Evolutionary conservation across 2,329 filamentous ascomycete species (phyloP).

Genomic region (Calonectria ilicicola): DNA sequence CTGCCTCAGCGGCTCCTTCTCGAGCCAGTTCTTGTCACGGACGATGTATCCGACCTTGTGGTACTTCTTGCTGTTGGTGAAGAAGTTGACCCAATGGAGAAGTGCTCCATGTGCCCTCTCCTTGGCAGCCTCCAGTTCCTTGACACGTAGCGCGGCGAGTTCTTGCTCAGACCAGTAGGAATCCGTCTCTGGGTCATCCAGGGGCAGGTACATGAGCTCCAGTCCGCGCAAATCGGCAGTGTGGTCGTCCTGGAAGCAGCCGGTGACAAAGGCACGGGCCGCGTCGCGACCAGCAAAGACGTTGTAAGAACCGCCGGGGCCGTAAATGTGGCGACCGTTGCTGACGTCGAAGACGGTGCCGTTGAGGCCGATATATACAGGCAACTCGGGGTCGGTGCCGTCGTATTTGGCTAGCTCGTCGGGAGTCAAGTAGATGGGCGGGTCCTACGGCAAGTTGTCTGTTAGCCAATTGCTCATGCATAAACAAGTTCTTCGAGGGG

Average conservation of each 20-base stretch:
- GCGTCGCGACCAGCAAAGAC: conserved; percentile 91
- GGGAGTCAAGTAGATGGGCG: conserved; percentile 79
- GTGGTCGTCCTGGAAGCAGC: conserved; percentile 89
- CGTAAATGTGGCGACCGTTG: conserved; percentile 77
- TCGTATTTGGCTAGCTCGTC: conserved; percentile 80
- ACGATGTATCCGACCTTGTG: conserved; percentile 81
- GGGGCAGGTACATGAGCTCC: conserved; percentile 84
- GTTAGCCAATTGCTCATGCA: not conserved
- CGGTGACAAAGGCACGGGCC: conserved; percentile 89
- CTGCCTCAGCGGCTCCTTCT: conserved; percentile 69
- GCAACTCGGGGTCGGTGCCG: conserved; percentile 79
- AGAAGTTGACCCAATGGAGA: conserved; percentile 87
- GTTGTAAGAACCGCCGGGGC: conserved; percentile 86
- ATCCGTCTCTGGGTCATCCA: conserved; percentile 74
- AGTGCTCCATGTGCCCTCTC: conserved; percentile 75
- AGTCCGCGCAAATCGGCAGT: conserved; percentile 88
- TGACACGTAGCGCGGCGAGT: conserved; percentile 64
- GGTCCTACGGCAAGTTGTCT: conserved; percentile 51
- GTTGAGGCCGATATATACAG: conserved; percentile 92
- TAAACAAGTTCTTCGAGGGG: not conserved
- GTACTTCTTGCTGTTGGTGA: conserved; percentile 84
- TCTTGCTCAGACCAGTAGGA: conserved; percentile 65
- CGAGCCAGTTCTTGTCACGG: conserved; percentile 70
- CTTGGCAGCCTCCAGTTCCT: conserved; percentile 75
- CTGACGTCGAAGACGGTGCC: conserved; percentile 88